Base-by-base conservation (phyloP, 768 basidiomycete species). In the Phanerochaete sordida region DNA sequence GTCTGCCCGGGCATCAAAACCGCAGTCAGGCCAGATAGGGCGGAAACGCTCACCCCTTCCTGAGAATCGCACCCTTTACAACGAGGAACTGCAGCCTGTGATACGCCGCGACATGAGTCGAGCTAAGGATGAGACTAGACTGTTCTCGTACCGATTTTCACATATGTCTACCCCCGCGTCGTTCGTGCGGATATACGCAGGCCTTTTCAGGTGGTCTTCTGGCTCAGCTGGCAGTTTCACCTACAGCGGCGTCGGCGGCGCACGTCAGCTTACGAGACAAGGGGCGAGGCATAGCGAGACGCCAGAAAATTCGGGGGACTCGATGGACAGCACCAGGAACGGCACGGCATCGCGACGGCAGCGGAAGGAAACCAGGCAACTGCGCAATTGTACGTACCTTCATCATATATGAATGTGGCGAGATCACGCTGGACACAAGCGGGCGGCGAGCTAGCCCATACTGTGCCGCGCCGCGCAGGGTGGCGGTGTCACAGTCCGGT, bases 171-270 rank as follows among this genome's bases (percentile, higher is more conserved):
- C 80, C 8, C 85, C 89, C 3, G 88, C 90, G 68, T 85, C 85
- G 74, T 93, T 94, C 58, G 81, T 81, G 57, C 74, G 83, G 66
- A 95, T 89, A 69, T 93, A 95, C 3, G 87, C 91, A 1, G 93
- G 93, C n/a, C 93, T 80, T 69, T 87, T 90, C 70, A 85, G 74
- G 77, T 84, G 87, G 72, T 95, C 93, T 67, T 94, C 91, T 61
- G 80, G 81, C 52, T 94, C 93, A 31, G 92, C 92, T 45, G 92
- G 93, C 27, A 95, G 80, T 72, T 94, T 94, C 62, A 93, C 92
- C 88, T 91, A 60, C 43, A n/a, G 48, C 26, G 26, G 26, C 48
- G 46, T 6, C 33, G 39, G 19, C 39, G 39, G 48, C 48, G 48
- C 21, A 51, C 39, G 39, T 43, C 39, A 43, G 39, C 39, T 43